phyloP scores from a whole-genome alignment of 768 basidiomycete genomes.

The Suillus fuscotomentosus region DNA sequence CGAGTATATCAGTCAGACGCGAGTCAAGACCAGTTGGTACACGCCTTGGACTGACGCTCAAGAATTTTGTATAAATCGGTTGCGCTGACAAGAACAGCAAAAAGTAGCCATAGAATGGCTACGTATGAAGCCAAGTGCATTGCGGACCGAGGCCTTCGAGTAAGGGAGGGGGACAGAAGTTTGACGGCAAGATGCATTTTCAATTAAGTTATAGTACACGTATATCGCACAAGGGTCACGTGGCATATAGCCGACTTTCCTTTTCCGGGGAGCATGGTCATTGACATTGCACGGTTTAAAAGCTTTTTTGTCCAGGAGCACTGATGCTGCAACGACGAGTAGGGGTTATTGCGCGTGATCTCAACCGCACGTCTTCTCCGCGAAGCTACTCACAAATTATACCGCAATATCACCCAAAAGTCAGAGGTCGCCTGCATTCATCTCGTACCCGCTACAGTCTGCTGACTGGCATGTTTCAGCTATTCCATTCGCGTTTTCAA shows the following conservation, averaged over 20 bases:
- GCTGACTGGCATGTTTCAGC: conserved; percentile 33
- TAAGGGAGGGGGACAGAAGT: not conserved
- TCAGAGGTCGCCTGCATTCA: conserved; percentile 33
- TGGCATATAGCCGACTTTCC: conserved; percentile 13
- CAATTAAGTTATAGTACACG: conserved; percentile 18
- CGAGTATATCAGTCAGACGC: conserved; percentile 23
- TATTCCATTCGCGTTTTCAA: conserved; percentile 49
- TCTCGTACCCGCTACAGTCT: not conserved
- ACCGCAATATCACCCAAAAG: conserved; percentile 33
- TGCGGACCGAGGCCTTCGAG: not conserved
- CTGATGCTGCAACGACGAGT: not conserved
- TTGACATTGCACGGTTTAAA: not conserved
- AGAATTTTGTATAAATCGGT: conserved; percentile 81
- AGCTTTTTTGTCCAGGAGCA: not conserved
- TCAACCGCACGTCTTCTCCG: not conserved
- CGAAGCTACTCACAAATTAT: conserved; percentile 20
- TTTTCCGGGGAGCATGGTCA: not conserved
- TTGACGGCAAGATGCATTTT: not conserved
- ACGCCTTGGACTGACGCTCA: conserved; percentile 61
- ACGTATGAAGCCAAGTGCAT: conserved; percentile 29
- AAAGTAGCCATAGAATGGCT: conserved; percentile 29
- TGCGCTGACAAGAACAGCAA: conserved; percentile 39
- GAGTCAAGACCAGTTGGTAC: conserved; percentile 16
- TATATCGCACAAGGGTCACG: conserved; percentile 26
- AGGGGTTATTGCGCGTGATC: not conserved